Evolutionary conservation across 768 basidiomycete species (phyloP), one percentile per base, ranked within the genome.

Genomic region (Leccinum disarticulatum): DNA sequence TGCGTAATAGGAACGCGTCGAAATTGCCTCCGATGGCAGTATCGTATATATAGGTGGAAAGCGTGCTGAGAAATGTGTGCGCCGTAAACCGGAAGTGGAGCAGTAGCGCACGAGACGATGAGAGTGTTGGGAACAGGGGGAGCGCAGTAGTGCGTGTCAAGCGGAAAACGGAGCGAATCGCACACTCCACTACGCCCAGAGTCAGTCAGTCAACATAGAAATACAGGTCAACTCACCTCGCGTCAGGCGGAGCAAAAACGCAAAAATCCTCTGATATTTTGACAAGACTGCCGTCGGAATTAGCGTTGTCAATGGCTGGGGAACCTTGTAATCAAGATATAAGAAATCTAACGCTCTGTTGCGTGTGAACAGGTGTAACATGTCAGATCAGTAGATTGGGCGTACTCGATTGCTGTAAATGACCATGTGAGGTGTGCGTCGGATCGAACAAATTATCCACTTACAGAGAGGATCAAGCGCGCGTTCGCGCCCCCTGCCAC

Each of bases 301-400:
- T 10, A 96, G 69, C 11, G 87, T 80, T 50, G 86, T 83, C 41
- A 96, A 76, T 0, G 92, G 84, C n/a, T 80, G 79, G 2, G 93
- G 91, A n/a, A 91, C 87, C 66, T 89, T 89, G 72, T 96, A 96
- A 63, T 93, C 86, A 77, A 96, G 86, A 68, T 91, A 92, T 14
- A 96, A 75, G 69, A 95, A 96, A 70, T 95, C 94, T 47, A 96
- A 71, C 7, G 94, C 93, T 70, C 91, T 92, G 63, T 6, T 52
- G 49, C 17, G 62, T 30, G 50, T 69, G 35, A 64, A 27, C n/a
- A 56, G 17, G 28, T 14, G 49, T 1, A 33, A 28, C 4, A 2
- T 19, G 17, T 56, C 48, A 52, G 41, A 43, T 43, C 53, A 51
- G 51, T 61, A 19, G 30, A 62, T 52, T 19, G 13, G 28, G 61